These are phyloP conservation scores for Rosa chinensis DNA, from an alignment of 306 rosid genomes.

Conservation along the genomic window DNA sequence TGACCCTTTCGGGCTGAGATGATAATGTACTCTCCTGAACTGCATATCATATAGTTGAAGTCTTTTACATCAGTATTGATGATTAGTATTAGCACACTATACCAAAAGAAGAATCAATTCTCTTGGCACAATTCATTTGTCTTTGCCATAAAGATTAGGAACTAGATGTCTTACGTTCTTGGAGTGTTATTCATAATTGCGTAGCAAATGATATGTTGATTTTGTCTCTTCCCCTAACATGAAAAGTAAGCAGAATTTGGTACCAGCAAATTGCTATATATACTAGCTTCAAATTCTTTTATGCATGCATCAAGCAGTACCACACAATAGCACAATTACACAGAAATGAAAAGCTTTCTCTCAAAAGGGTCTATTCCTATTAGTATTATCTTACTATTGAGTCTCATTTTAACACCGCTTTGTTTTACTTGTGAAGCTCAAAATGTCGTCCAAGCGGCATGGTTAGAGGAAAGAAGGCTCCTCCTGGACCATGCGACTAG, in stretches of 20 bases:
- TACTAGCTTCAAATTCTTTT: background rate
- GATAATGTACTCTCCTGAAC: constrained; percentile 5
- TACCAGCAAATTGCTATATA: background rate
- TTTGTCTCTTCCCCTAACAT: background rate
- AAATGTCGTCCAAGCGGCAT: no score
- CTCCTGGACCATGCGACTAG: no score
- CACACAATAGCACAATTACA: no score
- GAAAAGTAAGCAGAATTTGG: background rate
- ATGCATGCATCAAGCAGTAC: no score
- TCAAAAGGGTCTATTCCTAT: no score
- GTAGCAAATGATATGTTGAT: background rate
- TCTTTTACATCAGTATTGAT: background rate
- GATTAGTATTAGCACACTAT: background rate
- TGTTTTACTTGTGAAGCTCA: no score
- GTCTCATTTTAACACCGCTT: no score
- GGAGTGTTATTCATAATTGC: background rate
- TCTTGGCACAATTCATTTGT: background rate
- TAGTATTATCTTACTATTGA: no score
- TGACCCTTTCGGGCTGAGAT: constrained; percentile 17
- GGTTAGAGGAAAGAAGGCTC: no score
- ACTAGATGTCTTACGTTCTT: background rate
- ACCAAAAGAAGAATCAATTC: background rate
- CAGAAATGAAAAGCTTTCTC: no score
- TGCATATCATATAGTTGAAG: constrained; percentile 8
- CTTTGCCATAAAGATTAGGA: background rate